Percentiles rank a stretch among this genome's conserved stretches.
phyloP scores from a whole-genome alignment of 306 rosid genomes.

The Notholithocarpus densiflorus region DNA sequence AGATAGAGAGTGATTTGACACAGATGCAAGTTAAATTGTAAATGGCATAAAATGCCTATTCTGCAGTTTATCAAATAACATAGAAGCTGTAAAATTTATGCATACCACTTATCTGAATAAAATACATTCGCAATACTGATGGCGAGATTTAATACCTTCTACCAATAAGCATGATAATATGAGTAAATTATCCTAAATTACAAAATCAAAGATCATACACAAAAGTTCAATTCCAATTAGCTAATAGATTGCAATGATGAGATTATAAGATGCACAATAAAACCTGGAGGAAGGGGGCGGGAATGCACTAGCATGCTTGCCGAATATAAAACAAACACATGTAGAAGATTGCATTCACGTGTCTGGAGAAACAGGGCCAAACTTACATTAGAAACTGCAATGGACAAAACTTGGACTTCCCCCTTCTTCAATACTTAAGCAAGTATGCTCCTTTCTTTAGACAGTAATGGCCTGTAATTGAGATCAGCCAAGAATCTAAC shows the following conservation, averaged over 20 bases:
- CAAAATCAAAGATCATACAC: too few relatives aligned
- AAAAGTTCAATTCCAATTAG: not conserved
- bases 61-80: too few relatives aligned
- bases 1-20: too few relatives aligned
- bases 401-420: constrained; percentile 94
- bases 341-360: constrained; percentile 9
- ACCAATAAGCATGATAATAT: too few relatives aligned
- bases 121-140: too few relatives aligned
- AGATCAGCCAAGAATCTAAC: constrained; percentile 30
- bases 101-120: too few relatives aligned
- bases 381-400: constrained; percentile 93
- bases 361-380: constrained; percentile 20
- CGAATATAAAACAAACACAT: not conserved
- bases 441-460: constrained; percentile 92
- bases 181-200: too few relatives aligned
- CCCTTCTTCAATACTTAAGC: constrained; percentile 97
- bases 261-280: not conserved
- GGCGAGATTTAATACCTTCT: too few relatives aligned
- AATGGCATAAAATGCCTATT: too few relatives aligned
- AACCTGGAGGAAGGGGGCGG: not conserved
- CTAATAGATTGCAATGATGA: not conserved
- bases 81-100: too few relatives aligned
- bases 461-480: constrained; percentile 81
- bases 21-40: too few relatives aligned
- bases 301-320: not conserved